These are phyloP conservation scores for Triglochin maritima DNA, from an alignment of 106 monocot species.

Conservation along the genomic window DNA sequence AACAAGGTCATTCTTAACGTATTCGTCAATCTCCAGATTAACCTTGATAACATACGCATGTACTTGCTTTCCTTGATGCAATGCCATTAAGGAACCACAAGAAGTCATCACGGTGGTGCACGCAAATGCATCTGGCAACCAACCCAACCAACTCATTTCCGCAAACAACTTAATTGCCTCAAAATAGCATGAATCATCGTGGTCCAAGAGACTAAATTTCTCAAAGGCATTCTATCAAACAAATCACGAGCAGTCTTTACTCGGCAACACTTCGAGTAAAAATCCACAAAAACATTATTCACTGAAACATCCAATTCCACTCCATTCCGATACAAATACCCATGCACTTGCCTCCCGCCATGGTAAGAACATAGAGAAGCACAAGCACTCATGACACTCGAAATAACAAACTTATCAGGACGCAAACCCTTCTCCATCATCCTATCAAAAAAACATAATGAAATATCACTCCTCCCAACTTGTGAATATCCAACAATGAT, in stretches of 20 bases:
- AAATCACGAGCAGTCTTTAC: slow-evolving; percentile 35
- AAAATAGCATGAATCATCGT: slow-evolving; percentile 52
- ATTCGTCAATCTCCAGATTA: slow-evolving; percentile 49
- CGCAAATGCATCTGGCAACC: slow-evolving; percentile 66
- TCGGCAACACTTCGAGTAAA: slow-evolving; percentile 62
- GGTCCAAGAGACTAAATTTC: slow-evolving; percentile 83
- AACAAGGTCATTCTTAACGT: slow-evolving; percentile 68
- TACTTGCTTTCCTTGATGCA: slow-evolving; percentile 50
- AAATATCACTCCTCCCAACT: slow-evolving; percentile 26
- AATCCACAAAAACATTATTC: slow-evolving; percentile 70
- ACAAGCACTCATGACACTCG: slow-evolving; percentile 65
- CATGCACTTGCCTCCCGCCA: slow-evolving; percentile 67
- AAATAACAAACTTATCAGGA: slow-evolving; percentile 61
- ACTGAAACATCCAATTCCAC: slow-evolving; percentile 56
- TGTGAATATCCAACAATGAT: slow-evolving; percentile 54
- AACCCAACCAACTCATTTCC: slow-evolving; percentile 44
- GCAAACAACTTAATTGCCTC: slow-evolving; percentile 44
- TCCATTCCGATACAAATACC: slow-evolving; percentile 40
- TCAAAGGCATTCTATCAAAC: slow-evolving; percentile 41
- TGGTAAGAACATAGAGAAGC: slow-evolving; percentile 36
- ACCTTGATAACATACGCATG: slow-evolving; percentile 60
- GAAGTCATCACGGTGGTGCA: slow-evolving; percentile 67
- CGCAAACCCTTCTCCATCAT: slow-evolving; percentile 35
- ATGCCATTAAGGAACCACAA: slow-evolving; percentile 54
- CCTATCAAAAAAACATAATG: slow-evolving; percentile 37